Evolutionary conservation across 805 yeast genomes (phyloP), one percentile per base, ranked within the genome.

Genomic region (Ogataea dorogensis): DNA sequence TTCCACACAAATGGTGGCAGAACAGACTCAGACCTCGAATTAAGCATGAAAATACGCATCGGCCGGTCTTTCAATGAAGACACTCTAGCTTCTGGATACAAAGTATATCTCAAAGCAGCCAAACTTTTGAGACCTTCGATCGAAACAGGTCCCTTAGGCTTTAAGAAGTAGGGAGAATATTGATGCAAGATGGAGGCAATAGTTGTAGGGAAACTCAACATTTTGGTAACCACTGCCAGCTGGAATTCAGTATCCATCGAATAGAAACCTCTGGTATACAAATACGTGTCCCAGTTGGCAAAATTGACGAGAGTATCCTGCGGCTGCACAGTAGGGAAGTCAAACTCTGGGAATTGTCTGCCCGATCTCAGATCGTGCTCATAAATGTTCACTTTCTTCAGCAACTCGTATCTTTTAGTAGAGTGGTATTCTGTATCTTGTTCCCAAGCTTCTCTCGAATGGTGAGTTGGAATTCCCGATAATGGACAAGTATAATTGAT

Each of bases 181-280:
- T 81, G 83, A 60, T 91, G 93, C 50, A 93, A 61, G 6, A 87
- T 62, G 1, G 94, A 76, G 6, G 86, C 95, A 28, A 93, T 81
- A 4, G 98, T 88, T 42, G 86, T 64, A 28, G 98, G 98, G 61
- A 87, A 93, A 36, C 94, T 85, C 56, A 93, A 73, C 75, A 91
- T 85, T 59, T 93, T 93, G 13, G 98, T 87, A 21, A 88, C 89
- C 4, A 95, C 94, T 1, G 98, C 98, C 56, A 91, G 68, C 61
- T 91, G 94, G 67, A 86, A 91, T 61, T 89, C 96, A 4, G 96
- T 85, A 62, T 93, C 96, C 98, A 93, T 91, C 5, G 97, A 91
- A 52, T 79, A 82, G 59, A 86, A 93, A 51, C 83, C 83, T 59
- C 98, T 75, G 0, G 98, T 91, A 62, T 91, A 93, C 57, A 93